Percentiles rank a stretch among this genome's conserved stretches.
phyloP scores from a whole-genome alignment of 1,284 basidiomycete species.

The Wallemia ichthyophaga region DNA sequence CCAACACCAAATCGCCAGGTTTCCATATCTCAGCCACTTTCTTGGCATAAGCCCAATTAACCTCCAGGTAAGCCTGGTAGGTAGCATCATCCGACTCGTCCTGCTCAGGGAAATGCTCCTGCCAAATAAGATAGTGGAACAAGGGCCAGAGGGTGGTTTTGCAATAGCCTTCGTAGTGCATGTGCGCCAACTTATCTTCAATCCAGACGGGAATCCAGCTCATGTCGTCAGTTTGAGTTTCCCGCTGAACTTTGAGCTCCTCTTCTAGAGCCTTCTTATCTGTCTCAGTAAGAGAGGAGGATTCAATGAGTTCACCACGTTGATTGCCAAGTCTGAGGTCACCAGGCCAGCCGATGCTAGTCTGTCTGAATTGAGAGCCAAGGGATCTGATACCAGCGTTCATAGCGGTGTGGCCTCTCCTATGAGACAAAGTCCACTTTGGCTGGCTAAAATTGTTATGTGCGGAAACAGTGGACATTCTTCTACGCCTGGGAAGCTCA shows the following conservation, averaged over 20 bases:
- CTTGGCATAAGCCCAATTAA: constrained; percentile 59
- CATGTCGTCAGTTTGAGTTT: constrained; percentile 26
- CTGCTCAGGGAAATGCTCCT: constrained; percentile 57
- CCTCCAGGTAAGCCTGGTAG: constrained; percentile 55
- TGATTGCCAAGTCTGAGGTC: constrained; percentile 26
- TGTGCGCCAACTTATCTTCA: constrained; percentile 62
- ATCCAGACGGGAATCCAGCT: constrained; percentile 73
- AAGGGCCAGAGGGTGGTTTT: constrained; percentile 93
- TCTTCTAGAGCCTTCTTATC: constrained; percentile 32
- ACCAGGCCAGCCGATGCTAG: constrained; percentile 81
- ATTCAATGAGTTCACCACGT: constrained; percentile 18
- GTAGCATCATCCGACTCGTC: constrained; percentile 45
- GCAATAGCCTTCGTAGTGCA: constrained; percentile 91
- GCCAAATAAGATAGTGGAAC: constrained; percentile 96
- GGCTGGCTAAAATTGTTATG: constrained; percentile 7
- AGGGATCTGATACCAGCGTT: constrained; percentile 71
- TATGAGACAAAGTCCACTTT: constrained; percentile 43
- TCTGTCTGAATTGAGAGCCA: constrained; percentile 49
- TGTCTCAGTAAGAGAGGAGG: constrained; percentile 24
- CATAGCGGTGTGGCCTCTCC: constrained; percentile 84
- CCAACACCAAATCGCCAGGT: constrained; percentile 70
- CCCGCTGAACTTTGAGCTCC: constrained; percentile 27
- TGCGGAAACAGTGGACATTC: constrained; percentile 8
- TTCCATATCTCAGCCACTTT: constrained; percentile 42
- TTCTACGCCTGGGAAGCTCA: constrained; percentile 11